These are phyloP conservation scores for Gynandropsis gynandra DNA, from an alignment of 345 rosid genomes.

Conservation along the genomic window DNA sequence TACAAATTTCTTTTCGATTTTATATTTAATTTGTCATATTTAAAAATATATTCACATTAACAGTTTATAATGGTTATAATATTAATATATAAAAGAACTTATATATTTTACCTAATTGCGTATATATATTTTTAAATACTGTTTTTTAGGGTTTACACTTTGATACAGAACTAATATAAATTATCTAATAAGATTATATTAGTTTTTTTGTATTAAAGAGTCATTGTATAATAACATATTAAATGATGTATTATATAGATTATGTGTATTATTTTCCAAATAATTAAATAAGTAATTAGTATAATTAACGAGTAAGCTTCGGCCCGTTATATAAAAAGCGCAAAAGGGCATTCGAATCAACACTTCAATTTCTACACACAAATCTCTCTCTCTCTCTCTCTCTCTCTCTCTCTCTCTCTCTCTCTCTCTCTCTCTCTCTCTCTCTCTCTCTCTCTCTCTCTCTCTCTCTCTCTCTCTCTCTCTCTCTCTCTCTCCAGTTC, in stretches of 20 bases:
- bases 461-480: not conserved
- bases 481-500: too few species aligned
- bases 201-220: too few species aligned
- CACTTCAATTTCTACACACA: conserved; percentile 18
- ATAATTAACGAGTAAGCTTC: conserved; percentile 2
- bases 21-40: too few species aligned
- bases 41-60: too few species aligned
- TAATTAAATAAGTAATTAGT: not conserved
- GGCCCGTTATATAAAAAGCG: conserved; percentile 15
- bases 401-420: conserved; percentile 1
- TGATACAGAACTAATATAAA: too few species aligned
- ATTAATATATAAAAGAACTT: too few species aligned
- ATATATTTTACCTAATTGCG: too few species aligned
- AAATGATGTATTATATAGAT: not conserved
- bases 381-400: conserved; percentile 15
- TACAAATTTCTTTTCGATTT: too few species aligned
- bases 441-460: not conserved
- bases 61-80: too few species aligned
- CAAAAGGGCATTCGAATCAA: conserved; percentile 12
- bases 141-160: too few species aligned
- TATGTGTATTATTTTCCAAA: not conserved
- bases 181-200: too few species aligned
- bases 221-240: not conserved
- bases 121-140: too few species aligned
- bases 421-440: not conserved